These are phyloP conservation scores for Emiliania huxleyi DNA, from an alignment of 78 protist genomes.

Conservation along the genomic window DNA sequence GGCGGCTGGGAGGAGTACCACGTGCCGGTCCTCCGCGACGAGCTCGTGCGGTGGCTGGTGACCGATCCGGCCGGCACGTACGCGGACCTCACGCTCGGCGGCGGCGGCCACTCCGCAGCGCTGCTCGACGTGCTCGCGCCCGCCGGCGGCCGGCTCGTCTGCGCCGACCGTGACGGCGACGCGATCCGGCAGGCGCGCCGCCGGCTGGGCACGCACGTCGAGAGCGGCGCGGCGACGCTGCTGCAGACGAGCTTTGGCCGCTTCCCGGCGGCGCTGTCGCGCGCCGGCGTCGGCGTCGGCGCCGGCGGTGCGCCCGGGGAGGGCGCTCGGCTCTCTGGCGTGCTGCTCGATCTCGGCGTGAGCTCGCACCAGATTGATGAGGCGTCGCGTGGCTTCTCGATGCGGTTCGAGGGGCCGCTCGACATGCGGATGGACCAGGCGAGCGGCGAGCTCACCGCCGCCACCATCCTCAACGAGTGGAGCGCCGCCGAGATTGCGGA, in stretches of 20 bases:
- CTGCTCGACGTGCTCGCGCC: neutral
- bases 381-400: slow-evolving; percentile 30
- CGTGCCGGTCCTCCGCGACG: slow-evolving; percentile 20
- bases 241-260: neutral
- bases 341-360: slow-evolving; percentile 31
- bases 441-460: neutral
- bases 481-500: neutral
- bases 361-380: neutral
- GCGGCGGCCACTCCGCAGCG: slow-evolving; percentile 5
- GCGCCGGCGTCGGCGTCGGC: neutral
- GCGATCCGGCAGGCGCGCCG: neutral
- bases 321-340: neutral
- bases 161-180: slow-evolving; percentile 13
- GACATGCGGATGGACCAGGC: slow-evolving; percentile 43
- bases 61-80: neutral
- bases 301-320: neutral
- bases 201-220: neutral
- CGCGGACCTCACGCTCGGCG: slow-evolving; percentile 14
- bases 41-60: neutral
- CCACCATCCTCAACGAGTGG: neutral
- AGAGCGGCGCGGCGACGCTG: neutral
- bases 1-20: neutral
- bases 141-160: neutral
- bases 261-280: neutral
- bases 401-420: slow-evolving; percentile 16